Percentiles rank a stretch among this genome's conserved stretches.
Evolutionary conservation across 257 asterid species (phyloP).

Genomic region (Ophiorrhiza pumila): DNA sequence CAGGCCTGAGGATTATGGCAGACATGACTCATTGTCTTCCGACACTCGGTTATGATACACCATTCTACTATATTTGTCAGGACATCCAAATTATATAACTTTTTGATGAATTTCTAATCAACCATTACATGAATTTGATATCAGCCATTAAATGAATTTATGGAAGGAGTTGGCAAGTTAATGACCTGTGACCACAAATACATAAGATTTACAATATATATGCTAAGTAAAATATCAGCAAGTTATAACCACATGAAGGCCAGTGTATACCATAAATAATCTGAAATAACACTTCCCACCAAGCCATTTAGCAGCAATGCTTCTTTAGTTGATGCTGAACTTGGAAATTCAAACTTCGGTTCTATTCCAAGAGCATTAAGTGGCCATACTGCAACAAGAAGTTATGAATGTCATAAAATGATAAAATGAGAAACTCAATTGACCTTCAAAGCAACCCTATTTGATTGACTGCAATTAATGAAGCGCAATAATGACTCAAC

Average conservation of each 20-base stretch:
- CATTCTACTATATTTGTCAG: not conserved
- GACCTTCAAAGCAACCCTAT: slow-evolving; percentile 1
- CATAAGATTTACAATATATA: not conserved
- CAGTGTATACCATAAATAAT: slow-evolving; percentile 61
- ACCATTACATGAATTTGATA: not conserved
- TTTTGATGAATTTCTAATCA: not conserved
- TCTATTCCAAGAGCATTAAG: slow-evolving; percentile 67
- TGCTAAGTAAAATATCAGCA: not conserved
- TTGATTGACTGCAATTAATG: not conserved
- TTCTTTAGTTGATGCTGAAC: slow-evolving; percentile 54
- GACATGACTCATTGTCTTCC: no score
- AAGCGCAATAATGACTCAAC: not conserved
- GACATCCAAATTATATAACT: not conserved
- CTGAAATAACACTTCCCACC: slow-evolving; percentile 73
- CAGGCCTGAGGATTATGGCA: not conserved
- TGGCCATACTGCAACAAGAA: slow-evolving; percentile 56
- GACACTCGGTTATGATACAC: no score
- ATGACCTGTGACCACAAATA: not conserved
- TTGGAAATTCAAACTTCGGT: slow-evolving; percentile 62
- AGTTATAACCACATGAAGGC: not conserved
- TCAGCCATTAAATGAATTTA: not conserved
- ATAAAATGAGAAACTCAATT: not conserved
- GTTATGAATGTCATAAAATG: not conserved
- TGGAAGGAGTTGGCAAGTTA: not conserved
- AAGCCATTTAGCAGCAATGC: slow-evolving; percentile 59